A percentile compares a stretch with the other conserved stretches of the same genome.
Conservation (phyloP, 2,329 filamentous ascomycete species). For the Trichoderma lentiforme region DNA sequence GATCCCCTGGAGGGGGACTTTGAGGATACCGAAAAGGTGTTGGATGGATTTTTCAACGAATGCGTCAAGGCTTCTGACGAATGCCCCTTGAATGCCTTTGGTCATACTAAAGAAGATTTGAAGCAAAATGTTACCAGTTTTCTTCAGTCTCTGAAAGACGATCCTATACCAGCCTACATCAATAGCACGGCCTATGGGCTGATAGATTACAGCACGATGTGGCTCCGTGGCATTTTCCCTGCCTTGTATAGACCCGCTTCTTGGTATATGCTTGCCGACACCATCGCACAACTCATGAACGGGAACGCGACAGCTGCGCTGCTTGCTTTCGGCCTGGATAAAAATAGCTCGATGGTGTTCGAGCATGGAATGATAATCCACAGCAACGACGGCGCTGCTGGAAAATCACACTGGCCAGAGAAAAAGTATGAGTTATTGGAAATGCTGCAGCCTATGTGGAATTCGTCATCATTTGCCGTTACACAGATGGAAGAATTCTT, state of each 20-base stretch:
- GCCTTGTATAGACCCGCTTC: background rate
- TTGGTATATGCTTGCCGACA: background rate
- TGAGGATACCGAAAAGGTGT: slow-evolving; percentile 29
- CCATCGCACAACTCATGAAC: background rate
- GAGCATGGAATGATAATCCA: slow-evolving; percentile 23
- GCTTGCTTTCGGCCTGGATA: background rate
- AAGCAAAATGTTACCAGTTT: background rate
- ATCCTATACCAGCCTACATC: background rate
- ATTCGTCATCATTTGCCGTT: background rate
- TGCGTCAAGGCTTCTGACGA: slow-evolving; percentile 40
- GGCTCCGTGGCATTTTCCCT: background rate
- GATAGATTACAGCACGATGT: background rate
- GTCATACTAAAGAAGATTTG: slow-evolving; percentile 31
- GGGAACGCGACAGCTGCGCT: background rate
- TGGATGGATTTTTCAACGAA: slow-evolving; percentile 35
- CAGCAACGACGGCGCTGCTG: background rate
- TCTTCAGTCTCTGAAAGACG: background rate
- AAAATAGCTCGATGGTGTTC: slow-evolving; percentile 32
- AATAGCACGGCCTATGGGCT: background rate
- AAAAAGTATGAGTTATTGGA: slow-evolving; percentile 25
- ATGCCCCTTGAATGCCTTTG: slow-evolving; percentile 28
- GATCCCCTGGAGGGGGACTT: slow-evolving; percentile 30
- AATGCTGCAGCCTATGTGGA: slow-evolving; percentile 27
- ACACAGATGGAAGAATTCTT: slow-evolving; percentile 12
- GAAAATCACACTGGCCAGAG: background rate